These are phyloP conservation scores for Pichia kudriavzevii DNA, from an alignment of 1,139 yeast species.

Conservation along the genomic window DNA sequence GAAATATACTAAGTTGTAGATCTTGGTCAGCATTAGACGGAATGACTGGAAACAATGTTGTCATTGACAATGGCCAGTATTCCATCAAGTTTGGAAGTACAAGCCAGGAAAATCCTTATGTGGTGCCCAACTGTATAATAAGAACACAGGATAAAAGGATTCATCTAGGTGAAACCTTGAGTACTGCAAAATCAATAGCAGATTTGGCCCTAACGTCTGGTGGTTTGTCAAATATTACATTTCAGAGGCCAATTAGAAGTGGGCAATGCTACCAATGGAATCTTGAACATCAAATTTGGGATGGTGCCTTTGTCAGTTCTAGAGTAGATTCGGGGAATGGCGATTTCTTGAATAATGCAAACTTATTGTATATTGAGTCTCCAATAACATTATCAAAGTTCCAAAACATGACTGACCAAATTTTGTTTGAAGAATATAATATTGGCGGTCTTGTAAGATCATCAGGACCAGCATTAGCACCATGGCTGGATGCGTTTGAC, in stretches of 20 bases:
- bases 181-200: conserved; percentile 37
- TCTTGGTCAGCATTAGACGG: too few species aligned
- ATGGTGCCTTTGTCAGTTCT: conserved; percentile 45
- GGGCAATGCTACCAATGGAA: conserved; percentile 94
- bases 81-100: conserved; percentile 69
- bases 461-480: conserved; percentile 61
- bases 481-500: conserved; percentile 41
- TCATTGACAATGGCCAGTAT: conserved; percentile 86
- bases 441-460: conserved; percentile 60
- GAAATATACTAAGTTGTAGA: too few species aligned
- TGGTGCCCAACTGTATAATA: conserved; percentile 62
- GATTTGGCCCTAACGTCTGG: conserved; percentile 37
- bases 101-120: conserved; percentile 35
- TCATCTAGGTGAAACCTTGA: conserved; percentile 65
- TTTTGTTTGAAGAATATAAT: conserved; percentile 89
- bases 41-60: conserved; percentile 23
- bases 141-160: conserved; percentile 70
- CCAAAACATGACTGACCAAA: conserved; percentile 82
- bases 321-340: conserved; percentile 31
- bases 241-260: conserved; percentile 78
- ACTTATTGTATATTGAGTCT: conserved; percentile 62
- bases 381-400: conserved; percentile 79
- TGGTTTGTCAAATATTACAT: conserved; percentile 50
- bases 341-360: conserved; percentile 41
- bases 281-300: conserved; percentile 89